Base-by-base conservation (phyloP, 306 rosid species). In the Cucurbita moschata region DNA sequence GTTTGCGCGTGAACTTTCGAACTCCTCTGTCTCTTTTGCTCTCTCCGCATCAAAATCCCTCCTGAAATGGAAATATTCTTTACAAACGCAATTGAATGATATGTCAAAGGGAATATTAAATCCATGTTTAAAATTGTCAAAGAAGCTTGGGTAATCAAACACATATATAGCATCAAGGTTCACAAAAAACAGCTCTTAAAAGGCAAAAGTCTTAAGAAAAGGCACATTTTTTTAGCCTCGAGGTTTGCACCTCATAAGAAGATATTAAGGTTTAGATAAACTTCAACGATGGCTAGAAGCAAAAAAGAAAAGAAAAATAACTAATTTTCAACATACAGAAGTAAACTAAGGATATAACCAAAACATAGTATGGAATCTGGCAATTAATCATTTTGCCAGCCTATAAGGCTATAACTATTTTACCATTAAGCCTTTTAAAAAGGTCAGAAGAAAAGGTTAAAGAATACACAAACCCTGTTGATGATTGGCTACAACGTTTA, bases 41-140 rank as follows among this genome's bases (percentile, higher is more conserved):
- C 98, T 90, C 75, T 88, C 96, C 19, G 76, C 67, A 64, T 92
- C 96, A 81, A 84, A 92, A 57, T 88, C 89, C 84, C 78, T 90
- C 92, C 98, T 92, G 86, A 72, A 77, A 63, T 74, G 77, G 64
- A 68, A 71, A 74, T 12, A 12, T 8, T 26, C 35, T 13, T 40
- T 43, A 58, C 15, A 74, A 74, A 73, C 21, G 19, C 13, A 69
- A 43, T 49, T 69, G 73, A 69, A 30, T 18, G 43, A 35, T 19
- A 23, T 8, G 46, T 15, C 74, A 30, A 68, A 19, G 30, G 19
- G 56, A 68, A 68, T 12, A 66, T 5, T 13, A 46, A 46, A 44
- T 67, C 7, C 23, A 68, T 44, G 40, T 13, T 11, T 55, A 72
- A 54, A 72, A 11, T 18, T 54, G 18, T 6, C 39, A 14, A 73